Evolutionary conservation across 345 rosid species (phyloP), one percentile per base, ranked within the genome.

Genomic region (Nephelium lappaceum): DNA sequence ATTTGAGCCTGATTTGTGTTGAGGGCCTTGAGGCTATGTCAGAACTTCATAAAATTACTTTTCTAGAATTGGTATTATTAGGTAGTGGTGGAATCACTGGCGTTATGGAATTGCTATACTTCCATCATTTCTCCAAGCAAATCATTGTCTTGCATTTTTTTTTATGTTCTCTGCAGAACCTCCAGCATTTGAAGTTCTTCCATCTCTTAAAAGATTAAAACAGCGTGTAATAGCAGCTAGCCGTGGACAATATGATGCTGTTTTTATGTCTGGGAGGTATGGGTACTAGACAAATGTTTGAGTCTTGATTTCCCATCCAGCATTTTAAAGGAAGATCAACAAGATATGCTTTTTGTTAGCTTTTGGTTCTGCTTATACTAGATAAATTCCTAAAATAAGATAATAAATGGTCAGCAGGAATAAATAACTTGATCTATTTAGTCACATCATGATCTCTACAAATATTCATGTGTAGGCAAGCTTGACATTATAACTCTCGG

Each of bases 261-360:
- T 96, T 67, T 89, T 96, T 72, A 94, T 94, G 99, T 93, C 98
- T 65, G 99, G 97, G 76, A 96, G 99, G 99, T 96, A 89, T 47
- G 58, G 42, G 11, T 41, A n/a, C 21, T 71, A 5, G 31, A 45
- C 25, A 61, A 23, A 39, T 68, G 10, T 65, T 72, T 53, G 68
- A 76, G 55, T 72, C 19, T 65, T 16, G 5, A 64, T 74, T 65
- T 69, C 27, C 38, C 60, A 25, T 57, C 76, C 27, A 61, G 51
- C 31, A 78, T 27, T 55, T 57, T 41, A 23, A 27, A 25, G 31
- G 31, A 62, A 38, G 31, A 39, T 69, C 71, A 31, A 39, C 24
- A 69, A 55, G 36, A 45, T 19, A n/a, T 25, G 31, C 45, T 24
- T 25, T 57, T n/a, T 11, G 53, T 62, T 24, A 61, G 49, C 5